Base-by-base conservation (phyloP, 1,284 basidiomycete genomes). In the Agroathelia rolfsii region DNA sequence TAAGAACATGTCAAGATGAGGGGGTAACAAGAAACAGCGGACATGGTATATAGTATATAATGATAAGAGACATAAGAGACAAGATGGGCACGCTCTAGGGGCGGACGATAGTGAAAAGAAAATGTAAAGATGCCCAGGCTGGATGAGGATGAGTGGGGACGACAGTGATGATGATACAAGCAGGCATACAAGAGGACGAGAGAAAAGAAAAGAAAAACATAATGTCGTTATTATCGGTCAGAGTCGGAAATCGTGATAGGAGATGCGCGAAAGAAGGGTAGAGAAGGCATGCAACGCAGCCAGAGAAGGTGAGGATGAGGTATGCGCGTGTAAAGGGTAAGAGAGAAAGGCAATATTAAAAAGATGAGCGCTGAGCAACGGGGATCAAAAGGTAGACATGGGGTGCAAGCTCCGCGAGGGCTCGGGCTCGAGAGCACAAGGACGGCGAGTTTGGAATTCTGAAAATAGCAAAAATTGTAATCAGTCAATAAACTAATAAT, bases 361-460 rank as follows among this genome's bases (percentile, higher is more conserved):
- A n/a, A n/a, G n/a, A n/a, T n/a, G n/a, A n/a, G n/a, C n/a, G n/a
- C n/a, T n/a, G 15, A 16, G n/a, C n/a, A 15, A n/a, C 21, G 26
- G 20, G 21, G 31, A 37, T 62, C 53, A 76, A 46, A 77, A 77
- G 2, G 74, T 77, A 23, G 75, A 74, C 30, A 70, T 45, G 18
- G 56, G 56, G 38, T 56, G 58, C 46, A 52, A 50, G 28, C 54
- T 48, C 41, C 49, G 19, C 48, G 52, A 32, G 38, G 52, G 22
- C 39, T 5, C 28, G 11, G 61, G 61, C 42, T 66, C 62, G 25
- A 58, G 55, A 34, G 67, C 61, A 43, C 57, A 61, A 27, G 62
- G 61, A 39, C 66, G 68, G 32, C 76, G 67, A 40, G 76, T 74
- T 49, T 75, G 74, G 53, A 79, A 79, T 12, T 64, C 68, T 70